phyloP scores from a whole-genome alignment of 2,329 filamentous ascomycete genomes.

The Colletotrichum shisoi region DNA sequence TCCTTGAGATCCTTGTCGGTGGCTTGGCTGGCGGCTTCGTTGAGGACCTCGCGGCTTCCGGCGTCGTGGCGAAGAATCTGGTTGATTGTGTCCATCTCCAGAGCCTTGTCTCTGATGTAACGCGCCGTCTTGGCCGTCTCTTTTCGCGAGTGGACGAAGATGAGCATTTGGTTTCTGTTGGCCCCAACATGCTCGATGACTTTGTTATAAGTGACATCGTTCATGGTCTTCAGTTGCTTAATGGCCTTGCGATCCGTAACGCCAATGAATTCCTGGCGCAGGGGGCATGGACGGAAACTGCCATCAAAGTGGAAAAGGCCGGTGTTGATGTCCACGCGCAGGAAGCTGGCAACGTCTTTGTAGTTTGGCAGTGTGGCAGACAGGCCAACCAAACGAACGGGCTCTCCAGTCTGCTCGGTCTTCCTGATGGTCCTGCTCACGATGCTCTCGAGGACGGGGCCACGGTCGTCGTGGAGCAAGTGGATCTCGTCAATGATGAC shows the following conservation, averaged over 20 bases:
- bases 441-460: slow-evolving; percentile 95
- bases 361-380: slow-evolving; percentile 97
- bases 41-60: slow-evolving; percentile 85
- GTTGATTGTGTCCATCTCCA: slow-evolving; percentile 97
- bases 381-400: slow-evolving; percentile 88
- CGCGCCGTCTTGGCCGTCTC: slow-evolving; percentile 97
- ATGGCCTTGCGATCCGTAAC: slow-evolving; percentile 98
- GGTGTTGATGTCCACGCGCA: slow-evolving; percentile 84
- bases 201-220: slow-evolving; percentile 97
- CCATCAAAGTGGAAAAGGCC: slow-evolving; percentile 97
- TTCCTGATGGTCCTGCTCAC: slow-evolving; percentile 92
- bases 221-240: slow-evolving; percentile 99
- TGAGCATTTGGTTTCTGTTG: slow-evolving; percentile 96
- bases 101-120: slow-evolving; percentile 93
- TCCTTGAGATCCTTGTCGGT: slow-evolving; percentile 91
- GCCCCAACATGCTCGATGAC: slow-evolving; percentile 94
- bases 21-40: slow-evolving; percentile 82
- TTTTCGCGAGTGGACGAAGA: slow-evolving; percentile 97
- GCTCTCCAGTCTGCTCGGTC: slow-evolving; percentile 92
- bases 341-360: slow-evolving; percentile 91
- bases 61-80: slow-evolving; percentile 94
- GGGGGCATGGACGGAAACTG: slow-evolving; percentile 88
- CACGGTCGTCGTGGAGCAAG: slow-evolving; percentile 94
- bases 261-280: slow-evolving; percentile 96
- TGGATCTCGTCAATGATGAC: slow-evolving; percentile 99